Evolutionary conservation across 805 yeast species (phyloP).

Genomic region (Kluyveromyces starmeri): DNA sequence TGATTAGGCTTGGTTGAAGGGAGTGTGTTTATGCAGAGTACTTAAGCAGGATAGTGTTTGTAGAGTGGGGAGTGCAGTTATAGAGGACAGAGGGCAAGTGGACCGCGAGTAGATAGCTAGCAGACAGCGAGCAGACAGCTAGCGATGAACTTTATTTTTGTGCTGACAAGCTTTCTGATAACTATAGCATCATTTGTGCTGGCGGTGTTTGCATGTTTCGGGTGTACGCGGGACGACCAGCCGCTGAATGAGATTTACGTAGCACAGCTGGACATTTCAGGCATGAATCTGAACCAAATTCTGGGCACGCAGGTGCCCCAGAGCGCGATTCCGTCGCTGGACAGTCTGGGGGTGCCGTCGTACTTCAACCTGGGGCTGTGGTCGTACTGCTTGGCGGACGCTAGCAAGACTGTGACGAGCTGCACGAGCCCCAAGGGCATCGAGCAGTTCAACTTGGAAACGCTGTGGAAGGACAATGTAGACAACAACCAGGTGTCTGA

Average conservation of each 20-base stretch:
- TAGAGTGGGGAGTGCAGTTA: no score
- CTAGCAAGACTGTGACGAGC: slow-evolving; percentile 12
- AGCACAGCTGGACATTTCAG: slow-evolving; percentile 38
- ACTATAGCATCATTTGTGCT: slow-evolving; percentile 39
- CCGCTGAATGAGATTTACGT: slow-evolving; percentile 40
- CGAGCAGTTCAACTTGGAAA: slow-evolving; percentile 21
- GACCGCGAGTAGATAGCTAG: no score
- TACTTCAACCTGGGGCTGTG: slow-evolving; percentile 49
- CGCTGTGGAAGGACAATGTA: slow-evolving; percentile 20
- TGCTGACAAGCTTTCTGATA: slow-evolving; percentile 22
- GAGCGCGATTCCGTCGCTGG: slow-evolving; percentile 6
- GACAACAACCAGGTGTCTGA: slow-evolving; percentile 18
- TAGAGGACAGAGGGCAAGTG: no score
- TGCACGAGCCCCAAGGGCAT: slow-evolving; percentile 27
- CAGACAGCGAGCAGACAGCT: no score
- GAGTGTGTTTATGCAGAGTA: no score
- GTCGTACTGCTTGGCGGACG: slow-evolving; percentile 50
- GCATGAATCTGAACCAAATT: slow-evolving; percentile 15
- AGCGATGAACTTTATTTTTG: slow-evolving; percentile 17
- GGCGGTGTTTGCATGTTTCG: slow-evolving; percentile 43
- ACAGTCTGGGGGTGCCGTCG: slow-evolving; percentile 33
- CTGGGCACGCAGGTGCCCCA: slow-evolving; percentile 11
- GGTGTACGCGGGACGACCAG: slow-evolving; percentile 36
- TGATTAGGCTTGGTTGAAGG: no score
- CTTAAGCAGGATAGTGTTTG: no score